Evolutionary conservation across 2,329 filamentous ascomycete species (phyloP).

Genomic region (Ophiosphaerella herpotricha): DNA sequence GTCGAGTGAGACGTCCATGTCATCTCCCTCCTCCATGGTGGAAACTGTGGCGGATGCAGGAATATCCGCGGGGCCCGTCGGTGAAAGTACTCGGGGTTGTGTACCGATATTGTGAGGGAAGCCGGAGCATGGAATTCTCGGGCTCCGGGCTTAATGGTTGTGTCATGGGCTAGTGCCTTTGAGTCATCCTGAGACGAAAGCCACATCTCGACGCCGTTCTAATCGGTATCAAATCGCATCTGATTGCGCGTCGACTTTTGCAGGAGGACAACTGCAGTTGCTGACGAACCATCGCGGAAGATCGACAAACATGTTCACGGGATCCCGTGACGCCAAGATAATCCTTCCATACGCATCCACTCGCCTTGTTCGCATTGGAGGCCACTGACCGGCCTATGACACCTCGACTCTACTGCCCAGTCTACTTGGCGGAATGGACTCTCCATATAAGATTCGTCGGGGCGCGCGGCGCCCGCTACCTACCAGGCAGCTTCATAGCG

Average conservation of each 20-base stretch:
- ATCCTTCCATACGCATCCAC: neutral
- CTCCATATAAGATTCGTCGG: neutral
- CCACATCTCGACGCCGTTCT: too few relatives aligned
- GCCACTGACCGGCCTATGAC: too few relatives aligned
- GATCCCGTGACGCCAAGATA: conserved; percentile 14
- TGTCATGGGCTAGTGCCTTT: conserved; percentile 10
- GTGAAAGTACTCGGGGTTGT: too few relatives aligned
- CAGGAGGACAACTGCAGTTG: too few relatives aligned
- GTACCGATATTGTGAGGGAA: too few relatives aligned
- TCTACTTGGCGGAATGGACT: neutral
- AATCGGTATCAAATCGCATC: too few relatives aligned
- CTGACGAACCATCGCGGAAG: neutral
- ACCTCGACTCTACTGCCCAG: too few relatives aligned
- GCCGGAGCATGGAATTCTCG: conserved; percentile 19
- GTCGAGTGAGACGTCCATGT: conserved; percentile 36
- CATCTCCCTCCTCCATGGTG: conserved; percentile 37
- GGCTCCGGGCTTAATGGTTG: conserved; percentile 14
- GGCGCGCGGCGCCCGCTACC: neutral
- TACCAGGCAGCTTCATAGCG: too few relatives aligned
- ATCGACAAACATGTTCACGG: neutral
- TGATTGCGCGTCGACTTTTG: too few relatives aligned
- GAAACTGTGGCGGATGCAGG: conserved; percentile 8
- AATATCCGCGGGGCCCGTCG: conserved; percentile 12
- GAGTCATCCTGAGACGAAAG: too few relatives aligned
- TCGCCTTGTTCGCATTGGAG: conserved; percentile 6